phyloP scores from a whole-genome alignment of 306 rosid genomes.

The Rosa chinensis region DNA sequence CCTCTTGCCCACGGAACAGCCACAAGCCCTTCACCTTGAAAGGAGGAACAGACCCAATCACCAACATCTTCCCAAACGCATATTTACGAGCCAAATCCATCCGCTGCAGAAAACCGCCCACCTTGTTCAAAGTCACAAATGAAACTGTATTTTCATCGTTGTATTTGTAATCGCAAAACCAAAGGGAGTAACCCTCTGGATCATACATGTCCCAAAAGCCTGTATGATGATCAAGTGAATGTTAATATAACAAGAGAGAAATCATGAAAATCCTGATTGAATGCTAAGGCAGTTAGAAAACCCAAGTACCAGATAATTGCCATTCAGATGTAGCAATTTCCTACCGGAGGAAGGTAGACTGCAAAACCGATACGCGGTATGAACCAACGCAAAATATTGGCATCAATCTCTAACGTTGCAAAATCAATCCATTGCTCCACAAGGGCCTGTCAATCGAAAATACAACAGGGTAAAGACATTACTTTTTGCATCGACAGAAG shows the following conservation, averaged over 20 bases:
- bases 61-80: constrained; percentile 83
- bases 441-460: too few species aligned
- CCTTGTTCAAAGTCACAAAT: constrained; percentile 77
- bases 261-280: background rate
- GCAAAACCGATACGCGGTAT: too few species aligned
- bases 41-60: constrained; percentile 70
- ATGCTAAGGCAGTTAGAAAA: background rate
- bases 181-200: constrained; percentile 89
- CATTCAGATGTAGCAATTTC: background rate
- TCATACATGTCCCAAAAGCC: constrained; percentile 97
- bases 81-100: constrained; percentile 85
- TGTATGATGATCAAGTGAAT: constrained; percentile 29
- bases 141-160: constrained; percentile 74
- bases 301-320: background rate
- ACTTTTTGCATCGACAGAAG: background rate
- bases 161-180: constrained; percentile 85
- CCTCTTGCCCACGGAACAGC: constrained; percentile 81
- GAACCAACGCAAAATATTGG: too few species aligned
- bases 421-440: too few species aligned
- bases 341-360: too few species aligned
- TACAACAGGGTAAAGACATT: too few species aligned
- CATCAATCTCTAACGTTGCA: too few species aligned
- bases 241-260: background rate
- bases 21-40: constrained; percentile 84
- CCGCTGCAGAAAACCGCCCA: constrained; percentile 78